Percentiles rank a stretch among this genome's conserved stretches.
Evolutionary conservation across 768 basidiomycete genomes (phyloP).

Genomic region (Rickenella mellea): DNA sequence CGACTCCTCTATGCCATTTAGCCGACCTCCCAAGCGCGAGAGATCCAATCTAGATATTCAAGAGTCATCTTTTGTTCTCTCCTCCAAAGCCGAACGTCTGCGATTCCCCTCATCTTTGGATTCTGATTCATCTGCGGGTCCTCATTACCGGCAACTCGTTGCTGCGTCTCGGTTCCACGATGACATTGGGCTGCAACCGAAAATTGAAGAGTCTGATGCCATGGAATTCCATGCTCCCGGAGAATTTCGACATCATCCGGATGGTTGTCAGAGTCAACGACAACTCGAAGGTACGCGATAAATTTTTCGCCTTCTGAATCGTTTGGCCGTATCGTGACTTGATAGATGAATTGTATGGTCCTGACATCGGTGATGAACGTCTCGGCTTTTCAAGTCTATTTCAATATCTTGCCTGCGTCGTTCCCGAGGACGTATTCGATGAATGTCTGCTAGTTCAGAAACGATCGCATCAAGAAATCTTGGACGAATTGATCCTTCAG

Average conservation of each 20-base stretch:
- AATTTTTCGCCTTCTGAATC: neutral
- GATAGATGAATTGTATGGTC: slow-evolving; percentile 33
- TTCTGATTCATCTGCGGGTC: neutral
- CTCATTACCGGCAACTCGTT: neutral
- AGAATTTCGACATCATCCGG: no score
- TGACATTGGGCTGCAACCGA: neutral
- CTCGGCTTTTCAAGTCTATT: slow-evolving; percentile 17
- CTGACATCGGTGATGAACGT: slow-evolving; percentile 28
- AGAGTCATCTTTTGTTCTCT: neutral
- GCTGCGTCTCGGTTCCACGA: neutral
- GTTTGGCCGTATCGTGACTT: neutral
- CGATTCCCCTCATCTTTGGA: neutral
- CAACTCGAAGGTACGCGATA: neutral
- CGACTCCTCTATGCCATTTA: neutral
- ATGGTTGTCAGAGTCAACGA: no score
- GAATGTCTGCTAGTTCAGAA: neutral
- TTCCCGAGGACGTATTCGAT: neutral
- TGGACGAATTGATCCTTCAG: neutral
- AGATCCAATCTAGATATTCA: neutral
- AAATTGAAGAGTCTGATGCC: neutral
- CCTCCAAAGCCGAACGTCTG: neutral
- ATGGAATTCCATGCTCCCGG: neutral
- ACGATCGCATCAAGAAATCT: neutral
- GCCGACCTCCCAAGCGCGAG: neutral
- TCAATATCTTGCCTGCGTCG: neutral